A percentile compares a stretch with the other conserved stretches of the same genome.
These are phyloP conservation scores for Tylopilus balloui DNA, from an alignment of 768 basidiomycete genomes.

Conservation along the genomic window DNA sequence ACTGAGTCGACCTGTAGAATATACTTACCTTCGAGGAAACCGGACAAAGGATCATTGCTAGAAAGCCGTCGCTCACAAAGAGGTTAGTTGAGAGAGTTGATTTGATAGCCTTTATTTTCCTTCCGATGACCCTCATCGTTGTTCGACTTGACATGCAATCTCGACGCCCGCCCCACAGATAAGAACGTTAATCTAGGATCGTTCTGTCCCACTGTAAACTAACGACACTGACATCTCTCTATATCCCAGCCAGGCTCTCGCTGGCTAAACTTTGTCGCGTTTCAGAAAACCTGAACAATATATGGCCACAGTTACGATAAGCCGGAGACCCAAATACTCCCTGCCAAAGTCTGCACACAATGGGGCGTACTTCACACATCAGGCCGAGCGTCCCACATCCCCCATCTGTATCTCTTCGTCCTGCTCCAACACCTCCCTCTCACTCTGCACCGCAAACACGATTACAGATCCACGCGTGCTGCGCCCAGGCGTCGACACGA, in stretches of 20 bases:
- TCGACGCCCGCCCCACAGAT: not conserved
- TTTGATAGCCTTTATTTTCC: conserved; percentile 2
- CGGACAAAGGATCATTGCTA: conserved; percentile 27
- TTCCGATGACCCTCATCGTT: not conserved
- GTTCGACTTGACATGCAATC: not conserved
- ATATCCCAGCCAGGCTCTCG: too few relatives aligned
- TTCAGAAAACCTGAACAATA: too few relatives aligned
- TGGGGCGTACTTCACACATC: not conserved
- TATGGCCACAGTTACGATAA: too few relatives aligned
- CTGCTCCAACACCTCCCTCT: not conserved
- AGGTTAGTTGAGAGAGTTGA: conserved; percentile 2
- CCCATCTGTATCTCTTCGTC: not conserved
- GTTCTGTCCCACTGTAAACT: too few relatives aligned
- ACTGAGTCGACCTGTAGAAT: conserved; percentile 36
- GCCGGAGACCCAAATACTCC: not conserved
- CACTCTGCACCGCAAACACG: not conserved
- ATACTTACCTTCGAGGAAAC: conserved; percentile 71
- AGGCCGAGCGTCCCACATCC: not conserved
- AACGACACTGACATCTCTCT: too few relatives aligned
- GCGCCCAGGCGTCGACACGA: not conserved
- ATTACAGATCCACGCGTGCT: not conserved
- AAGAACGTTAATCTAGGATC: too few relatives aligned
- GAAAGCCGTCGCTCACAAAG: conserved; percentile 7
- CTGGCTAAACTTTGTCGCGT: too few relatives aligned
- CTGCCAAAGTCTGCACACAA: not conserved